Percentiles rank a stretch among this genome's conserved stretches.
Conservation (phyloP, 2,329 filamentous ascomycete genomes). For the Domatiomyces globalis region DNA sequence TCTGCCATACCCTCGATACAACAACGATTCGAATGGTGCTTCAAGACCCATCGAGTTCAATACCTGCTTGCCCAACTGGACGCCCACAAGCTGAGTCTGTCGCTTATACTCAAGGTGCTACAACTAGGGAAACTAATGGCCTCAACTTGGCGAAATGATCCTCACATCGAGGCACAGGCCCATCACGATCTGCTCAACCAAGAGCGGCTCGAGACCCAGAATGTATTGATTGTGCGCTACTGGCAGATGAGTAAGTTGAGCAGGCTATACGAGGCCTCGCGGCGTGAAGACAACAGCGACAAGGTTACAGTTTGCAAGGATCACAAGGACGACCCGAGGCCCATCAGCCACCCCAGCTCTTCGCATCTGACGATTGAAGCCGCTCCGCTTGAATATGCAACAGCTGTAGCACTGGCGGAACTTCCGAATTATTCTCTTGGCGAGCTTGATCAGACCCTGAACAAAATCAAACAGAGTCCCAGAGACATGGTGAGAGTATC, state of each 20-base stretch:
- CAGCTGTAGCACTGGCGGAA: constrained; percentile 16
- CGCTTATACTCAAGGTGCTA: constrained; percentile 27
- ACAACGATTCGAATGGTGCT: constrained; percentile 28
- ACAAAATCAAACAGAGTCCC: constrained; percentile 23
- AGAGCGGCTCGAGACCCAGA: constrained; percentile 30
- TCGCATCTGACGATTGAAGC: constrained; percentile 1
- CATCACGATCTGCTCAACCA: constrained; percentile 25
- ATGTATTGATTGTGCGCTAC: constrained; percentile 31
- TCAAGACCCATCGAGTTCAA: constrained; percentile 28
- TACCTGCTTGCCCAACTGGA: constrained; percentile 31
- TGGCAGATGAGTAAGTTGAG: constrained; percentile 28
- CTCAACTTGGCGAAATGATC: constrained; percentile 16
- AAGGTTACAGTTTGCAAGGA: constrained; percentile 14
- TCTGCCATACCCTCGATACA: constrained; percentile 20
- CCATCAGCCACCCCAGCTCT: constrained; percentile 1
- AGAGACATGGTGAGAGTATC: constrained; percentile 28
- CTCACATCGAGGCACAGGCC: constrained; percentile 11
- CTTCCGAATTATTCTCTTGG: constrained; percentile 22
- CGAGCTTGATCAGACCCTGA: constrained; percentile 23
- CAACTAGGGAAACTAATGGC: constrained; percentile 25
- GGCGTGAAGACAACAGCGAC: constrained; percentile 23
- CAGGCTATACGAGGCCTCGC: constrained; percentile 24
- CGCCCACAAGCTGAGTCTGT: constrained; percentile 27
- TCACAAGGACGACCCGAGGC: constrained; percentile 6
- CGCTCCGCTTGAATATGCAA: constrained; percentile 9